Evolutionary conservation across 805 yeast species (phyloP).

Genomic region (Diddensiella caesifluorescens): DNA sequence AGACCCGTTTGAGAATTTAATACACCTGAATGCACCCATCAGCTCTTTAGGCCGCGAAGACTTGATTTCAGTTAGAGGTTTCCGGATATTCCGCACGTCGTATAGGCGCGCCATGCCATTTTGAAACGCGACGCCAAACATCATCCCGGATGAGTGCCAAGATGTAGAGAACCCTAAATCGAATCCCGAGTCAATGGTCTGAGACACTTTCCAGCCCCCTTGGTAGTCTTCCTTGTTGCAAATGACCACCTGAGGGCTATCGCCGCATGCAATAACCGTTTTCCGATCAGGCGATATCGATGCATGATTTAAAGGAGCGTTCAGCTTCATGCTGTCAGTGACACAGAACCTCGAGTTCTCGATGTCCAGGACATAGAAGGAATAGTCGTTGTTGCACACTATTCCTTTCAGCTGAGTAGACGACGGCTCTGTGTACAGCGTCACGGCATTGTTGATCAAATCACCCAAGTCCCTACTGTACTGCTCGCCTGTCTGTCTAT

Average conservation of each 20-base stretch:
- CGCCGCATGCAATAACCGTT: constrained; percentile 68
- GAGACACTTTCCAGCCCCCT: constrained; percentile 32
- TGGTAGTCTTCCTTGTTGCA: constrained; percentile 20
- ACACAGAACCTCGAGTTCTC: constrained; percentile 35
- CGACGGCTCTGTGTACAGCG: constrained; percentile 30
- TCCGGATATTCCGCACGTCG: constrained; percentile 58
- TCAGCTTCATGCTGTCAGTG: constrained; percentile 42
- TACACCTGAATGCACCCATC: constrained; percentile 63
- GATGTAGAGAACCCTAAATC: constrained; percentile 82
- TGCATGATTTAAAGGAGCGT: constrained; percentile 71
- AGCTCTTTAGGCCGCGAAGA: constrained; percentile 39
- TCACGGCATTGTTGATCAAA: constrained; percentile 75
- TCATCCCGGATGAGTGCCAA: constrained; percentile 67
- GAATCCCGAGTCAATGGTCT: constrained; percentile 49
- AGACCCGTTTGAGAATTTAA: constrained; percentile 56
- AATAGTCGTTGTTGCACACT: constrained; percentile 80
- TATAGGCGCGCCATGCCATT: constrained; percentile 75
- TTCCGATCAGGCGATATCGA: constrained; percentile 59
- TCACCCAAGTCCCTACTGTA: constrained; percentile 63
- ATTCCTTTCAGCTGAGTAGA: constrained; percentile 40
- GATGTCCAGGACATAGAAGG: constrained; percentile 61
- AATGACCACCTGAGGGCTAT: constrained; percentile 59
- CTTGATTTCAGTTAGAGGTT: constrained; percentile 35
- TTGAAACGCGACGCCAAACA: constrained; percentile 78
- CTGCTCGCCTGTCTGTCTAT: constrained; percentile 43